Evolutionary conservation across 805 yeast species (phyloP), one percentile per base, ranked within the genome.

Genomic region (Hanseniaspora clermontiae): DNA sequence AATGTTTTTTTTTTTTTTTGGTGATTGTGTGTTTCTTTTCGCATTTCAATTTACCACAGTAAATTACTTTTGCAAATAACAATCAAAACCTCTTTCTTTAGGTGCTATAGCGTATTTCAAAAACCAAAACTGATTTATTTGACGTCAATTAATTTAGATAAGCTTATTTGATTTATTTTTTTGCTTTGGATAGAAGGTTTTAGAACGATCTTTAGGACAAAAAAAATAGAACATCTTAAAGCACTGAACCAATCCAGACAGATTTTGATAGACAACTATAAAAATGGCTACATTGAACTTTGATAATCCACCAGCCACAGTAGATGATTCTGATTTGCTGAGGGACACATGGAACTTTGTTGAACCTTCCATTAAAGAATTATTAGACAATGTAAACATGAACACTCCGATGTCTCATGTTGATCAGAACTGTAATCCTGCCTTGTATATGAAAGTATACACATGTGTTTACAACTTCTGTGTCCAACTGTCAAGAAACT

Each of bases 401-500:
- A 17, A 49, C 17, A 53, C 51, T 12, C 51, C 57, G 27, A 53
- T 53, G 57, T 53, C 57, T 2, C 57, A 53, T 38, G 57, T 53
- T 20, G 57, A 53, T 7, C 42, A 53, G 39, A 53, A 53, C 34
- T 53, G 57, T 39, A 53, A 53, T 39, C 45, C 55, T n/a, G 51
- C 54, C 31, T 27, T 84, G 83, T 89, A 87, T 70, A 87, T 89
- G 85, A 84, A 84, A 61, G 85, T 91, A 58, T 90, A 90, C 70
- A 87, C 96, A 0, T 91, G 95, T 5, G 84, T 91, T 60, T 91
- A 89, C 73, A 89, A 90, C 70, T 90, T 87, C 67, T 90, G 97
- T 73, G 90, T 88, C 46, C 83, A 83, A 63, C 83, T 83, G 61
- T 82, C 89, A 5, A 75, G 87, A 51, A 54, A 37, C 20, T 66